Percentiles rank a stretch among this genome's conserved stretches.
phyloP scores from a whole-genome alignment of 306 rosid species.

The Begonia masoniana region DNA sequence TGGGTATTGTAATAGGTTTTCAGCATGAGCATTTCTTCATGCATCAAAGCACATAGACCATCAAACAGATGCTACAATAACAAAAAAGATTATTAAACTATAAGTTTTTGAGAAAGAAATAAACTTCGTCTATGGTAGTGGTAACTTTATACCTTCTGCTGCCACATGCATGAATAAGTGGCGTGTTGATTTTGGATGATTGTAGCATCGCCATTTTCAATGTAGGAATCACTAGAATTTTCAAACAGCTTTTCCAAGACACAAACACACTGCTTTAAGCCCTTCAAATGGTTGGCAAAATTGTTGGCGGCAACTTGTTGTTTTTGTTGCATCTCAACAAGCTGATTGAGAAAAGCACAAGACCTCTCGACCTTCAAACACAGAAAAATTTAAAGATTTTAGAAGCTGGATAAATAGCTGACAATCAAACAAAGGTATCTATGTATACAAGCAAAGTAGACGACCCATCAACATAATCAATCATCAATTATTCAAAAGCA shows the following conservation, averaged over 20 bases:
- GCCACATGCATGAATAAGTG: constrained; percentile 70
- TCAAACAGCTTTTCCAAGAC: constrained; percentile 42
- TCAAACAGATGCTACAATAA: constrained; percentile 67
- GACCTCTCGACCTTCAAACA: constrained; percentile 51
- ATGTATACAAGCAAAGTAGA: too few species aligned
- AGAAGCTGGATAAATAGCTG: too few species aligned
- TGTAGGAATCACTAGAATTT: constrained; percentile 21
- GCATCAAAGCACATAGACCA: constrained; percentile 31
- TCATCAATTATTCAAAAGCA: too few species aligned
- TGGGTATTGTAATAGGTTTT: constrained; percentile 38
- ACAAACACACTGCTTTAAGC: constrained; percentile 37
- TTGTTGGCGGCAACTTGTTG: constrained; percentile 47
- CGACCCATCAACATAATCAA: too few species aligned
- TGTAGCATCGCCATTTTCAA: constrained; percentile 20
- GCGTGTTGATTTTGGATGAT: constrained; percentile 36
- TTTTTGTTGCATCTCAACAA: constrained; percentile 50
- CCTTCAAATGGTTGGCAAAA: constrained; percentile 49
- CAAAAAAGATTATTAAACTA: constrained; percentile 7
- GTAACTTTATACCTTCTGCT: constrained; percentile 48
- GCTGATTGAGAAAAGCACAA: constrained; percentile 56
- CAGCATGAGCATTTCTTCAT: constrained; percentile 55
- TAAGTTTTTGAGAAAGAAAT: constrained; percentile 7
- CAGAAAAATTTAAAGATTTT: neutral
- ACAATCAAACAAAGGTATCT: too few species aligned
- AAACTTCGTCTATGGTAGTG: neutral